Conservation (phyloP, 2,329 filamentous ascomycete genomes). For the Cryphonectria naterciae region DNA sequence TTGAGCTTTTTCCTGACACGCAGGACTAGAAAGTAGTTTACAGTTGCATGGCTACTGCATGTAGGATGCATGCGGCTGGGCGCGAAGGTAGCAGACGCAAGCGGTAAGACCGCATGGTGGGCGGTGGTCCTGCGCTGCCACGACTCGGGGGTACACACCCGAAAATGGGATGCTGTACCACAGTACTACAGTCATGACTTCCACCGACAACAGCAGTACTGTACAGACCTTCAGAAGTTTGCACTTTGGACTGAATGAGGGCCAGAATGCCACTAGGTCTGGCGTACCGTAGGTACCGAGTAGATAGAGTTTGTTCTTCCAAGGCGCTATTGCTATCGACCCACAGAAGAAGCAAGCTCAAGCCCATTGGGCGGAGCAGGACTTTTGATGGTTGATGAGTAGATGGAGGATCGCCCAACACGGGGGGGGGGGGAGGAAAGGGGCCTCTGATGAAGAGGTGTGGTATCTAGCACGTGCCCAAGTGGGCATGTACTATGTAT, state of each 20-base stretch:
- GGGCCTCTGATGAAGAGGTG: background rate
- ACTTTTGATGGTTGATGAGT: background rate
- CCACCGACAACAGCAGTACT: background rate
- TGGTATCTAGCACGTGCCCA: background rate
- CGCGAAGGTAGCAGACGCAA: slow-evolving; percentile 7
- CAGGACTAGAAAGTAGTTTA: background rate
- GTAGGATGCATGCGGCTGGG: slow-evolving; percentile 5
- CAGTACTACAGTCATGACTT: background rate
- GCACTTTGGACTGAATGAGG: background rate
- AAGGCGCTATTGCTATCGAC: slow-evolving; percentile 1
- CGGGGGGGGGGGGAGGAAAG: background rate
- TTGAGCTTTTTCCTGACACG: background rate
- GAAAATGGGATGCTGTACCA: background rate
- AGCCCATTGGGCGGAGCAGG: background rate
- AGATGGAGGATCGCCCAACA: slow-evolving; percentile 10
- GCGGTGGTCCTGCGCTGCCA: background rate
- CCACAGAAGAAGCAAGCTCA: background rate
- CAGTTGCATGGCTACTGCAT: background rate
- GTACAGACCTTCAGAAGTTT: background rate
- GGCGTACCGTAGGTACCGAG: background rate
- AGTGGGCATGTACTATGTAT: background rate
- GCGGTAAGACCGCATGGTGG: slow-evolving; percentile 1
- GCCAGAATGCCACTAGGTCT: background rate
- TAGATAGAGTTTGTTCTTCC: background rate
- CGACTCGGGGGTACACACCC: background rate